Conservation (phyloP, 164 flowering plant genomes). For the Sedum album region DNA sequence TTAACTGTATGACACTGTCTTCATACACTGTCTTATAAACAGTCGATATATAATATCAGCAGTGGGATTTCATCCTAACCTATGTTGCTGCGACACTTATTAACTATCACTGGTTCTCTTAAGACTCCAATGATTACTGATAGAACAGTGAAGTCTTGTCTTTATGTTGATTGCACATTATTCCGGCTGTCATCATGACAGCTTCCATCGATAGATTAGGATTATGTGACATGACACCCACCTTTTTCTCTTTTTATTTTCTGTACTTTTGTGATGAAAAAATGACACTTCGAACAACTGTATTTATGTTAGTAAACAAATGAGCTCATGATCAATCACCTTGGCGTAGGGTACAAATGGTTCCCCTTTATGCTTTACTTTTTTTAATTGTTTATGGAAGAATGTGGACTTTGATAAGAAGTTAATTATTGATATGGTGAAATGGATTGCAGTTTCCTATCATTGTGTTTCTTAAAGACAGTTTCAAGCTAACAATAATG, state of each 20-base stretch:
- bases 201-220: conserved; percentile 4
- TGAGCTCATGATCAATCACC: conserved; percentile 6
- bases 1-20: neutral
- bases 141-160: neutral
- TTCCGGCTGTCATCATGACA: conserved; percentile 1
- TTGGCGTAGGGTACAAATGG: neutral
- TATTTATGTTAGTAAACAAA: conserved; percentile 1
- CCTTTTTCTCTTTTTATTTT: neutral
- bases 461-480: neutral
- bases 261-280: neutral
- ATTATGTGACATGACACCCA: conserved; percentile 6
- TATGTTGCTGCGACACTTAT: neutral
- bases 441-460: neutral
- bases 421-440: neutral
- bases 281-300: neutral
- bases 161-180: conserved; percentile 1
- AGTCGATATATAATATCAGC: neutral
- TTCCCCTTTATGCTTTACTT: neutral
- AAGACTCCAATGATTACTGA: conserved; percentile 1
- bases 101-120: neutral
- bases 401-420: neutral
- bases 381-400: neutral
- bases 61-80: neutral
- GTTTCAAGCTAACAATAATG: neutral
- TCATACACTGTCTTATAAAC: neutral